Conservation (phyloP, 306 rosid species). For the Astragalus glycyphyllos region DNA sequence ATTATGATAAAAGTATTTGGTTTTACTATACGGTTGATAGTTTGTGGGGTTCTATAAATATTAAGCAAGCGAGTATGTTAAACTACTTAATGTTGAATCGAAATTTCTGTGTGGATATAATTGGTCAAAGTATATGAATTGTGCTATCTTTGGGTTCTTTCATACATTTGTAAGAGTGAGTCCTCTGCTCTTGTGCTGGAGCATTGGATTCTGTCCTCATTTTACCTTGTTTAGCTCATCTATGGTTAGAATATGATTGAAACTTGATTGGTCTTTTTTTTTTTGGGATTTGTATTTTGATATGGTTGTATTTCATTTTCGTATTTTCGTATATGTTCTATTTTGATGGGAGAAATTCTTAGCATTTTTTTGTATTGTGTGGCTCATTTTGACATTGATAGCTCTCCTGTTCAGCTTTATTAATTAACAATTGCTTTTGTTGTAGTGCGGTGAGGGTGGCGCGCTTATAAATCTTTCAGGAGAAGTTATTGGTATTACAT, state of each 20-base stretch:
- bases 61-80: too few relatives aligned
- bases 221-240: too few relatives aligned
- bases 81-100: too few relatives aligned
- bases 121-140: background rate
- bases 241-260: too few relatives aligned
- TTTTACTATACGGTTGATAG: too few relatives aligned
- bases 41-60: too few relatives aligned
- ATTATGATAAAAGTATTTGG: too few relatives aligned
- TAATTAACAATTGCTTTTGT: background rate
- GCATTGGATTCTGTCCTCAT: background rate
- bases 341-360: background rate
- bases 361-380: background rate
- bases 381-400: background rate
- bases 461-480: background rate
- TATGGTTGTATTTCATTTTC: conserved; percentile 17
- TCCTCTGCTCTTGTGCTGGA: background rate
- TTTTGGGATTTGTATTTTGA: too few relatives aligned
- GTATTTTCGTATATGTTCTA: background rate
- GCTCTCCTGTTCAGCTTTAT: background rate
- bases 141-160: background rate
- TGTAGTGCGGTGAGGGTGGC: conserved; percentile 25
- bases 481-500: conserved; percentile 1
- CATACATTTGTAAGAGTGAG: background rate
- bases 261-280: too few relatives aligned
- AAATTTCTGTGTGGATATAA: too few relatives aligned